Base-by-base conservation (phyloP, 1,284 basidiomycete species). In the Moesziomyces antarcticus region DNA sequence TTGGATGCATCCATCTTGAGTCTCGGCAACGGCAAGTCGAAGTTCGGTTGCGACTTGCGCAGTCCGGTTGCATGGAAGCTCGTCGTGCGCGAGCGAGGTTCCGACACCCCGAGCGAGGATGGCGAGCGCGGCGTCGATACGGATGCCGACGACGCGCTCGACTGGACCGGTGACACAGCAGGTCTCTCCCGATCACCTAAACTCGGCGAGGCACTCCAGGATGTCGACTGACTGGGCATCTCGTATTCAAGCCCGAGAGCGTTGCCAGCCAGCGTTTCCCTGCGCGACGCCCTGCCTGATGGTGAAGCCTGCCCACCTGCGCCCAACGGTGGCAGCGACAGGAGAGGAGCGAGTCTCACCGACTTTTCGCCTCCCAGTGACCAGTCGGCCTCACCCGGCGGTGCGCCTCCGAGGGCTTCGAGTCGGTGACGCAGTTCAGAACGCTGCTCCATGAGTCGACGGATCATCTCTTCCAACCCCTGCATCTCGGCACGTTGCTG, bases 391-490 rank as follows among this genome's bases (percentile, higher is more conserved):
- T 40, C 37, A 8, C 14, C 16, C 37, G 8, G n/a, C 14, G 42
- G 20, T 0, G 50, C 21, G 10, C 37, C 43, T 25, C 50, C 50
- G 11, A 59, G 37, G 2, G 43, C 30, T 14, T 50, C 59, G 30
- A 67, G 49, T 16, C 61, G 41, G 0, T 52, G 35, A 3, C 40
- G 30, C 18, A 66, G 16, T 20, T 58, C 63, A 13, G 52, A n/a
- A 3, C 56, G 18, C 52, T 67, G 54, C 5, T 50, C 63, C 27
- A 62, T 2, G 20, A 72, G 27, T 2, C 59, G 54, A n/a, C 63
- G 48, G 18, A 72, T 40, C 59, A 67, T 58, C 41, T 54, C 59
- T 45, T 72, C 63, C 37, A 72, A 22, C 11, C 27, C 52, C 10
- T 42, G 30, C 21, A 46, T 35, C 20, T 57, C 48, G 5, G 46